These are phyloP conservation scores for Kwoniella dendrophila DNA, from an alignment of 768 basidiomycete genomes.

Conservation along the genomic window DNA sequence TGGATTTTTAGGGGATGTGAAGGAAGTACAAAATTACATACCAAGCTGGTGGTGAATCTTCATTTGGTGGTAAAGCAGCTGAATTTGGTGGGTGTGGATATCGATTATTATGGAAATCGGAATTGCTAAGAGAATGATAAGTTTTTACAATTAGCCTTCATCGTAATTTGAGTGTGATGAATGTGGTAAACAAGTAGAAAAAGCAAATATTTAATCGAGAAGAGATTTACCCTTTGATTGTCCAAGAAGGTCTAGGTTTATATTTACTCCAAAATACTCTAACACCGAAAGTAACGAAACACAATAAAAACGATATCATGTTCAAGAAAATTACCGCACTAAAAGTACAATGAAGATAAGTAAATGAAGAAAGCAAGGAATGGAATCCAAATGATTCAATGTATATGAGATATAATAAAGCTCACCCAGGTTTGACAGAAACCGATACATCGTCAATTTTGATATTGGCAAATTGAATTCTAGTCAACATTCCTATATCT, in stretches of 20 bases:
- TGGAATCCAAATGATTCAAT: neutral
- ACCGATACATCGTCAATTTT: neutral
- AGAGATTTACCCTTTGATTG: constrained; percentile 29
- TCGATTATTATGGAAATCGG: neutral
- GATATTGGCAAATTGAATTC: neutral
- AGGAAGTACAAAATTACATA: neutral
- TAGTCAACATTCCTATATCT: constrained; percentile 23
- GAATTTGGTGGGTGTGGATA: constrained; percentile 9
- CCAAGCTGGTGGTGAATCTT: constrained; percentile 20
- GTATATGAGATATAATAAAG: neutral
- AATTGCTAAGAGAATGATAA: neutral
- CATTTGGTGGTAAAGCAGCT: constrained; percentile 13
- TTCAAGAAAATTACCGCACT: constrained; percentile 41
- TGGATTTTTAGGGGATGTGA: neutral
- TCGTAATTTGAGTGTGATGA: neutral
- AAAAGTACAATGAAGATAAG: neutral
- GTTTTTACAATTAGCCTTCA: neutral
- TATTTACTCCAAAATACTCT: constrained; percentile 23
- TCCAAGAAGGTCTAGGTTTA: constrained; percentile 41
- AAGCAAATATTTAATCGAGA: neutral
- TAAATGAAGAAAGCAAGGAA: neutral
- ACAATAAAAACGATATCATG: constrained; percentile 34
- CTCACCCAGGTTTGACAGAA: constrained; percentile 19
- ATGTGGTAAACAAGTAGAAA: neutral
- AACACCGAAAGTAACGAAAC: constrained; percentile 25